These are phyloP conservation scores for Wallacemonas sp. DNA, from an alignment of 208 protist genomes.

Conservation along the genomic window DNA sequence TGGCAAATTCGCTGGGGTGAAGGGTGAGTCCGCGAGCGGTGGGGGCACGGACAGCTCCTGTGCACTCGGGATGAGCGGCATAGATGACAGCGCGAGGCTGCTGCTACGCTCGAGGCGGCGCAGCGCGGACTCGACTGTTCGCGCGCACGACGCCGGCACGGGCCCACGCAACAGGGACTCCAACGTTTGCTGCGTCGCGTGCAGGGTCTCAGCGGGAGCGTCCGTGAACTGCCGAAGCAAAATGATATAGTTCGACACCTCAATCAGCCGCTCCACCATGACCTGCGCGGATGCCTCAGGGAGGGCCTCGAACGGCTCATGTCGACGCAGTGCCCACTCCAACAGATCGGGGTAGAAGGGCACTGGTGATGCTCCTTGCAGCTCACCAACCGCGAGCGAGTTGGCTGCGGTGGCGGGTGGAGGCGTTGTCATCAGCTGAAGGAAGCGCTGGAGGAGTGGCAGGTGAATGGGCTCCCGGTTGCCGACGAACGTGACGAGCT, in stretches of 20 bases:
- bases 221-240: conserved; percentile 53
- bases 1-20: conserved; percentile 65
- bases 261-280: conserved; percentile 44
- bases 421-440: conserved; percentile 36
- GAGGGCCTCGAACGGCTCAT: background rate
- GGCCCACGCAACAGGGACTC: conserved; percentile 19
- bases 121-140: conserved; percentile 22
- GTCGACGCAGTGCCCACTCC: conserved; percentile 30
- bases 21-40: conserved; percentile 54
- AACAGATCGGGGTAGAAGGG: conserved; percentile 76
- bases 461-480: conserved; percentile 88
- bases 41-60: conserved; percentile 56
- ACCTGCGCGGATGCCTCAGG: conserved; percentile 4
- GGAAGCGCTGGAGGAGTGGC: conserved; percentile 56
- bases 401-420: conserved; percentile 1
- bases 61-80: conserved; percentile 57
- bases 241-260: conserved; percentile 67
- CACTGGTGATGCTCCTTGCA: background rate
- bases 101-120: conserved; percentile 12
- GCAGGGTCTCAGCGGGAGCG: conserved; percentile 3
- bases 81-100: background rate
- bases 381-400: background rate
- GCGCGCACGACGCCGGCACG: background rate
- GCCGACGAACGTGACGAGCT: conserved; percentile 77
- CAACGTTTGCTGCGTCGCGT: conserved; percentile 18